phyloP scores from a whole-genome alignment of 2,329 filamentous ascomycete genomes.

The Clarireedia hainanense region DNA sequence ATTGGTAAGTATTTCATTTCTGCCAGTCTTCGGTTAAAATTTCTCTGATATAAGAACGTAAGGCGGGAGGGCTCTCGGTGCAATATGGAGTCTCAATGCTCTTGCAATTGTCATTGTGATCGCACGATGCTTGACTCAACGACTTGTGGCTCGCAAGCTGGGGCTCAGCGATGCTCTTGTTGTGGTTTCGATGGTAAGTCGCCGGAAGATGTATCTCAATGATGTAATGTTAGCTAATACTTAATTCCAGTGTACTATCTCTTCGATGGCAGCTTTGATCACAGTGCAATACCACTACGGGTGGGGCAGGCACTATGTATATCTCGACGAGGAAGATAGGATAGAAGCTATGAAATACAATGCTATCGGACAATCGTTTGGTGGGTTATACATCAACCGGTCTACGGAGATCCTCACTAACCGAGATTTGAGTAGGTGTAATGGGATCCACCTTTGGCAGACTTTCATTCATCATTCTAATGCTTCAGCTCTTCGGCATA shows the following conservation, averaged over 20 bases:
- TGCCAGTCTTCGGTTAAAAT: neutral
- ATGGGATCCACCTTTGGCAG: constrained; percentile 15
- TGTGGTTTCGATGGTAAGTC: constrained; percentile 8
- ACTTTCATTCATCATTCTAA: constrained; percentile 12
- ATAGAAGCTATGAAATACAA: constrained; percentile 12
- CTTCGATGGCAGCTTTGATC: constrained; percentile 5
- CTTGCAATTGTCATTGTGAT: constrained; percentile 11
- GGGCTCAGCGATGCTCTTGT: constrained; percentile 15
- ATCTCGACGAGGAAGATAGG: constrained; percentile 7
- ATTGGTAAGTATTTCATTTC: neutral
- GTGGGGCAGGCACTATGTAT: constrained; percentile 14
- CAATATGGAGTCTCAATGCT: constrained; percentile 11
- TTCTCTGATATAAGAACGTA: neutral
- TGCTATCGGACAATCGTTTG: constrained; percentile 13
- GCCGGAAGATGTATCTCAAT: too few relatives aligned
- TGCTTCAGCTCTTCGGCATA: constrained; percentile 15
- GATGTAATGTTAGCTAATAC: neutral
- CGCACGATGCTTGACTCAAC: constrained; percentile 13
- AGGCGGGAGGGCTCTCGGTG: constrained; percentile 4
- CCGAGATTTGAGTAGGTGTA: constrained; percentile 7
- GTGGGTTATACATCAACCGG: neutral
- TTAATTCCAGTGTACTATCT: neutral
- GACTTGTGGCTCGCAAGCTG: constrained; percentile 6
- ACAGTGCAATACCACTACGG: constrained; percentile 15
- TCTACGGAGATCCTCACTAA: neutral